phyloP scores from a whole-genome alignment of 441 rosid genomes.

The Bruguiera hainesii region DNA sequence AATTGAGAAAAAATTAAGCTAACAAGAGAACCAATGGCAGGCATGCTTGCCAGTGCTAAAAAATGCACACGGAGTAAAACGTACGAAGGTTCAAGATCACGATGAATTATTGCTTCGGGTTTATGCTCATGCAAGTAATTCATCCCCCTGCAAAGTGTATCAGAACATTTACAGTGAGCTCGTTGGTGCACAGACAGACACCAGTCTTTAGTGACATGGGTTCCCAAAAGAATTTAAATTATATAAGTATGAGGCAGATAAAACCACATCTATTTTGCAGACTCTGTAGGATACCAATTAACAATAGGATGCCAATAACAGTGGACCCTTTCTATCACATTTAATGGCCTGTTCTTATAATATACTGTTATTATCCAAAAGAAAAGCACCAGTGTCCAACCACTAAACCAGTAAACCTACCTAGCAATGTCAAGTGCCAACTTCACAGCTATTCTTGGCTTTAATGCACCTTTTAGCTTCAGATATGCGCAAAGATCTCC shows the following conservation, averaged over 20 bases:
- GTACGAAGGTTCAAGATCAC: conserved; percentile 83
- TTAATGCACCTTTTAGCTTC: conserved; percentile 52
- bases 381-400: conserved; percentile 2
- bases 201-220: neutral
- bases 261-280: neutral
- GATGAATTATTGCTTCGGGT: conserved; percentile 78
- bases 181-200: neutral
- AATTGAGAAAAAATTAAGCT: conserved; percentile 1
- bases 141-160: conserved; percentile 61
- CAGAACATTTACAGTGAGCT: conserved; percentile 4
- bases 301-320: too few relatives aligned
- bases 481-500: conserved; percentile 76
- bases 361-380: too few relatives aligned
- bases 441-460: conserved; percentile 58
- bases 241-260: neutral
- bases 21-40: neutral
- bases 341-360: too few relatives aligned
- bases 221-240: conserved; percentile 6
- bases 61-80: conserved; percentile 32
- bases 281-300: too few relatives aligned
- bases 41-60: too few relatives aligned
- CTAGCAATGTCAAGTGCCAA: conserved; percentile 81
- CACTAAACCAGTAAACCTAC: conserved; percentile 26
- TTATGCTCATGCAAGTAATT: conserved; percentile 79
- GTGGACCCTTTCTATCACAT: too few relatives aligned